Conservation (phyloP, 495 filamentous ascomycete genomes). For the Penicillium daleae region DNA sequence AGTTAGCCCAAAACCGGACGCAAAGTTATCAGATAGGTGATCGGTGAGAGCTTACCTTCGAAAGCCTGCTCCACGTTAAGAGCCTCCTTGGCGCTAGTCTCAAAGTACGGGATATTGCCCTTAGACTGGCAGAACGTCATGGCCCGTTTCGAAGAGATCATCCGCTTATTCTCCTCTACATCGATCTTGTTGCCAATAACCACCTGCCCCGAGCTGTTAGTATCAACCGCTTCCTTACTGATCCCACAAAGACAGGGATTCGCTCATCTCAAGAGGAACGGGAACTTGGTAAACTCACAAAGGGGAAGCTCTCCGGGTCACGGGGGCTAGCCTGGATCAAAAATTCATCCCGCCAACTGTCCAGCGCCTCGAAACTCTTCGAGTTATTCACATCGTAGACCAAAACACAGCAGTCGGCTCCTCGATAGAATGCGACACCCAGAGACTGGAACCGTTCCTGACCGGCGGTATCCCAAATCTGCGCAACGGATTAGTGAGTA, state of each 20-base stretch:
- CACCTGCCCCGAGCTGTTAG: conserved; percentile 54
- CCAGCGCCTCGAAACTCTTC: conserved; percentile 97
- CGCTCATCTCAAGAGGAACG: not conserved
- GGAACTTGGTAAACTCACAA: conserved; percentile 62
- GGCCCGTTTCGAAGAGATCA: conserved; percentile 92
- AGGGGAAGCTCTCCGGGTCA: conserved; percentile 97
- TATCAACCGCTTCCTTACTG: not conserved
- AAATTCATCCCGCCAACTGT: conserved; percentile 99
- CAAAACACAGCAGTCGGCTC: conserved; percentile 97
- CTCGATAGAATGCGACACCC: conserved; percentile 97
- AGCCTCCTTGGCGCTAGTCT: conserved; percentile 98
- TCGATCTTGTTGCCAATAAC: conserved; percentile 99
- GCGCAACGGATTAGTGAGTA: conserved; percentile 25
- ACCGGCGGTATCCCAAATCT: conserved; percentile 98
- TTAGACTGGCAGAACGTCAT: conserved; percentile 98
- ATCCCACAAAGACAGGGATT: not conserved
- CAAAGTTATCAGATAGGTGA: not conserved
- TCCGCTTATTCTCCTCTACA: conserved; percentile 95
- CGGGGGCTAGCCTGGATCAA: conserved; percentile 95
- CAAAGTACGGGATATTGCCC: conserved; percentile 96
- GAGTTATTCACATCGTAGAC: conserved; percentile 99
- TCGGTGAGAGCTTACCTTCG: conserved; percentile 64
- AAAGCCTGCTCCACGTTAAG: conserved; percentile 99
- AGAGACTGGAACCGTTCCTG: conserved; percentile 98
- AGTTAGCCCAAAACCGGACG: conserved; percentile 11